These are phyloP conservation scores for Metschnikowia shivogae DNA, from an alignment of 805 yeast species.

Conservation along the genomic window DNA sequence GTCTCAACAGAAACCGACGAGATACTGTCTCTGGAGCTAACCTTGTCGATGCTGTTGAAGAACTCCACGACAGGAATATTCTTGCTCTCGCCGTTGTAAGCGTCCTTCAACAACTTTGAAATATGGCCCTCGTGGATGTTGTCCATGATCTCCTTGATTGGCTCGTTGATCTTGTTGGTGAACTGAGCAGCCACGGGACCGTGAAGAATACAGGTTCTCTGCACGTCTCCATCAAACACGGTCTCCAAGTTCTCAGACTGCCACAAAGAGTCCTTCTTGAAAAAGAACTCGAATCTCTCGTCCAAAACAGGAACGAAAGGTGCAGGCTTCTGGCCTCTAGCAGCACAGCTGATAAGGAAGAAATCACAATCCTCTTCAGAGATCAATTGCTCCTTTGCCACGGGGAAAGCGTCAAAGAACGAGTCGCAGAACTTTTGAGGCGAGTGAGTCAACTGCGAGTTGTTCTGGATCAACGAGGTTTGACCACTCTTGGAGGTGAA, in stretches of 20 bases:
- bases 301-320: slow-evolving; percentile 96
- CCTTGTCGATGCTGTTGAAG: slow-evolving; percentile 60
- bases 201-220: slow-evolving; percentile 97
- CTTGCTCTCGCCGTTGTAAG: slow-evolving; percentile 65
- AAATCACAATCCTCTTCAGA: slow-evolving; percentile 94
- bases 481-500: slow-evolving; percentile 55
- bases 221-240: slow-evolving; percentile 92
- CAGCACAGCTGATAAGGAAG: slow-evolving; percentile 78
- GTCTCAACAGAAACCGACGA: slow-evolving; percentile 35
- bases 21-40: slow-evolving; percentile 15
- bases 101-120: slow-evolving; percentile 58
- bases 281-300: slow-evolving; percentile 90
- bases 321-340: slow-evolving; percentile 91
- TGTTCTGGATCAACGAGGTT: slow-evolving; percentile 70
- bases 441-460: slow-evolving; percentile 52
- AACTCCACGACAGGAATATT: slow-evolving; percentile 85
- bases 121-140: slow-evolving; percentile 89
- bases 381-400: slow-evolving; percentile 73
- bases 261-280: slow-evolving; percentile 99
- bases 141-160: slow-evolving; percentile 87
- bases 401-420: slow-evolving; percentile 67
- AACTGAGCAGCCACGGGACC: slow-evolving; percentile 98
- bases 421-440: slow-evolving; percentile 61
- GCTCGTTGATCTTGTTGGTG: slow-evolving; percentile 84
- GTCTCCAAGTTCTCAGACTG: slow-evolving; percentile 97